Base-by-base conservation (phyloP, 495 filamentous ascomycete genomes). In the Hypoxylon intermedium region DNA sequence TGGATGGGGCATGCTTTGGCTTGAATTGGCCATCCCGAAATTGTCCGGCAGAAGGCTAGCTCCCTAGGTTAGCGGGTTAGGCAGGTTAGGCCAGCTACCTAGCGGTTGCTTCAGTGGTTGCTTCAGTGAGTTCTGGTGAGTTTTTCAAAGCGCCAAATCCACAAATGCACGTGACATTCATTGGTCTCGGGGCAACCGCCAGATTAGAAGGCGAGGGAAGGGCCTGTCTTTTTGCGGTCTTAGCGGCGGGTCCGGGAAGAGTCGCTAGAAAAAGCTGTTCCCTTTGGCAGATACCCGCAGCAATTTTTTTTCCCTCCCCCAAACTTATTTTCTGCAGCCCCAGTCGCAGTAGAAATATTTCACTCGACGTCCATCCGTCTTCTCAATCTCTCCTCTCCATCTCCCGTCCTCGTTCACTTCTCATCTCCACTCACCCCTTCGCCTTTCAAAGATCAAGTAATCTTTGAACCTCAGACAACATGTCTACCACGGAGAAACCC, bases 391-490 rank as follows among this genome's bases (percentile, higher is more conserved):
- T 71, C 70, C 73, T 73, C 53, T 59, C 59, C 50, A 65, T 53
- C 47, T 73, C 64, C 61, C 74, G 66, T 70, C 60, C 58, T 70
- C 50, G 44, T 74, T 67, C 49, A 45, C 61, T 58, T 68, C 53
- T 53, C 53, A 72, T 76, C 76, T 79, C 76, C 78, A 79, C 74
- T 77, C 74, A 70, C 23, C 73, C 62, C 59, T 72, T 74, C 75
- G 74, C 42, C 66, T 34, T 58, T 76, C 72, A 71, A 75, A 72
- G 77, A 75, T 78, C 75, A 65, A 65, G 54, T 23, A 48, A 73
- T 72, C 68, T 75, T 72, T 71, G 70, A 76, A 63, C 65, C 74
- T 68, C 57, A 60, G 73, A 74, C 73, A 90, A 89, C 60, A 91
- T 92, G 88, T 81, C 86, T 38, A 50, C 54, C 45, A 19, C 1